Evolutionary conservation across 1,284 basidiomycete species (phyloP).

Genomic region (Austroboletus novae-zelandiae): DNA sequence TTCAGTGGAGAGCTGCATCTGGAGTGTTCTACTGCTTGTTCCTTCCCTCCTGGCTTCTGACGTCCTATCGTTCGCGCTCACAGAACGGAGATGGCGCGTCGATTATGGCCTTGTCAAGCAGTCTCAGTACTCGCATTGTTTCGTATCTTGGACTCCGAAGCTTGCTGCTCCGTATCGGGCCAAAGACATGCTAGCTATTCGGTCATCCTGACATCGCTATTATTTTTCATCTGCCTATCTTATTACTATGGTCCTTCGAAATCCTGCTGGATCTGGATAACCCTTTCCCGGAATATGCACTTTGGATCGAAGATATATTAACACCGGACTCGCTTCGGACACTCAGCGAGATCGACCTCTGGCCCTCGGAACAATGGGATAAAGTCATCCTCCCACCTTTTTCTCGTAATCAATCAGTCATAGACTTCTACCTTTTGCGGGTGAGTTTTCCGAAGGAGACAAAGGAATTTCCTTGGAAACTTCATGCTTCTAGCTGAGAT

Average conservation of each 20-base stretch:
- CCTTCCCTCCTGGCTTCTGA: slow-evolving; percentile 42
- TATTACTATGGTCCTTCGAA: slow-evolving; percentile 49
- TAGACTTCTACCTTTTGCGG: slow-evolving; percentile 47
- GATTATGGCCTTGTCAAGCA: slow-evolving; percentile 52
- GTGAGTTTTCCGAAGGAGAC: slow-evolving; percentile 29
- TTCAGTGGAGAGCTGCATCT: too few species aligned
- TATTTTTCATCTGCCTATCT: slow-evolving; percentile 43
- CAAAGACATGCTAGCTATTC: too few species aligned
- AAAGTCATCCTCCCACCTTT: slow-evolving; percentile 35
- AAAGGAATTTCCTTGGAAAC: slow-evolving; percentile 44
- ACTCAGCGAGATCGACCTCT: slow-evolving; percentile 33
- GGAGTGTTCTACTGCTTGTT: slow-evolving; percentile 38
- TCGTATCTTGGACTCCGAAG: slow-evolving; percentile 33
- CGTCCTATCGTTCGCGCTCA: slow-evolving; percentile 38
- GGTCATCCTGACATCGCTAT: slow-evolving; percentile 52
- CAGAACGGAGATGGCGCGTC: too few species aligned
- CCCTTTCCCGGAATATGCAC: slow-evolving; percentile 40
- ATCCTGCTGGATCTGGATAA: slow-evolving; percentile 41
- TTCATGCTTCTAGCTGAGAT: slow-evolving; percentile 50
- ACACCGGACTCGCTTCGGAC: slow-evolving; percentile 29
- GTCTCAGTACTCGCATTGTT: too few species aligned
- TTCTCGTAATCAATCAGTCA: slow-evolving; percentile 35
- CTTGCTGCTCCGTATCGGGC: slow-evolving; percentile 25
- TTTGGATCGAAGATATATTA: slow-evolving; percentile 33
- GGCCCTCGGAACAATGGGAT: slow-evolving; percentile 36